Base-by-base conservation (phyloP, 768 basidiomycete species). In the Mycena rebaudengoi region DNA sequence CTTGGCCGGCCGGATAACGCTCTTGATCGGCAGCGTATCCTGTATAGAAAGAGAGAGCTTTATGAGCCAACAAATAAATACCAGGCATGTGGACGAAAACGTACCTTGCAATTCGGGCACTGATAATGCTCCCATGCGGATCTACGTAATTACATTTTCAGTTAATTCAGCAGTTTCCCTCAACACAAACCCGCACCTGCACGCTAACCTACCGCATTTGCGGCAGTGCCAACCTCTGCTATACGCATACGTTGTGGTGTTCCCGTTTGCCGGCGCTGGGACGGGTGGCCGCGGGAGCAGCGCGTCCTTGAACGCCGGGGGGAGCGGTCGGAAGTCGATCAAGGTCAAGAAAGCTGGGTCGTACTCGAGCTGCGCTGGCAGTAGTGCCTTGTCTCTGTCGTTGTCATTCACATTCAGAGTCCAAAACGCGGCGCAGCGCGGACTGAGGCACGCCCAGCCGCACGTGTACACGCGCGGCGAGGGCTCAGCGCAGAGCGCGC, bases 111-210 rank as follows among this genome's bases (percentile, higher is more conserved):
- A 58, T 80, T 69, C 30, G 79, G 74, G 69, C 92, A 95, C 72
- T 91, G 84, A 86, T 91, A 92, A 49, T 82, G 70, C 70, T 91
- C 85, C 92, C 91, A 93, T 74, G 88, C 89, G 53, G 73, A 88
- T 67, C 92, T 94, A 60, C 28, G 40, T 44, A 11, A n/a, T 48
- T n/a, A n/a, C n/a, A n/a, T n/a, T 20, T 46, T 41, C 33, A 51
- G 50, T 39, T 33, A 68, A 60, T 65, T 35, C 7, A 26, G n/a
- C 35, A 37, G 10, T 37, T 37, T 39, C n/a, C n/a, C n/a, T n/a
- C n/a, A n/a, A n/a, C n/a, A n/a, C n/a, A n/a, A n/a, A n/a, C n/a
- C n/a, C n/a, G 48, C 62, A 92, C 92, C 92, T 85, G 78, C 86
- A 88, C 10, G 91, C 91, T 39, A 94, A 75, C 25, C 91, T 84